A percentile compares a stretch with the other conserved stretches of the same genome.
phyloP scores from a whole-genome alignment of 495 filamentous ascomycete species.

The Neurospora discreta region DNA sequence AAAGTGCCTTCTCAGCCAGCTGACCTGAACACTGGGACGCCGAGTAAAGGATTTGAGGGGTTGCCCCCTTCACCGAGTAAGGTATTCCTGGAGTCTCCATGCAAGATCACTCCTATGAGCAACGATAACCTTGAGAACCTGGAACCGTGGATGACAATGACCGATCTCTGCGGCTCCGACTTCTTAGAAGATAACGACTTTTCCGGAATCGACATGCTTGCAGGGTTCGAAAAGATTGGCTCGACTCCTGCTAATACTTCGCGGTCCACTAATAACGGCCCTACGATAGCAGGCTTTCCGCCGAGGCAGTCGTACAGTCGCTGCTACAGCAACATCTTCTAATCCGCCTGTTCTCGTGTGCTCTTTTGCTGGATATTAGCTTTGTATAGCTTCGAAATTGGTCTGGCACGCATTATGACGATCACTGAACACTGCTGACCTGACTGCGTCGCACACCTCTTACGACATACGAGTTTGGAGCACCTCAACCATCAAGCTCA shows the following conservation, averaged over 20 bases:
- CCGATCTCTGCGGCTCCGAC: slow-evolving; percentile 43
- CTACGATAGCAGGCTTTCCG: slow-evolving; percentile 23
- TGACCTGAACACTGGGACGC: slow-evolving; percentile 36
- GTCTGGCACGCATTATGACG: not conserved
- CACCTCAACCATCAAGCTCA: not conserved
- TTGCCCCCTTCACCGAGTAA: slow-evolving; percentile 34
- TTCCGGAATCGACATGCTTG: slow-evolving; percentile 69
- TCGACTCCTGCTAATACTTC: slow-evolving; percentile 25
- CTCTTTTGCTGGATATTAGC: not conserved
- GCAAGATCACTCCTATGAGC: slow-evolving; percentile 26
- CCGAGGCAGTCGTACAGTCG: slow-evolving; percentile 14
- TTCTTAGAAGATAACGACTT: slow-evolving; percentile 52
- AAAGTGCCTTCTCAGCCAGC: slow-evolving; percentile 30
- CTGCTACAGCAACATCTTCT: slow-evolving; percentile 34
- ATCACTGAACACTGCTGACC: not conserved
- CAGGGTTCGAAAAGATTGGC: slow-evolving; percentile 86
- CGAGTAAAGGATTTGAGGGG: slow-evolving; percentile 43
- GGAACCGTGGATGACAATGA: slow-evolving; percentile 32
- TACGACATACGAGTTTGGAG: not conserved
- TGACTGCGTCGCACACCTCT: not conserved
- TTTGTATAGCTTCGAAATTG: not conserved
- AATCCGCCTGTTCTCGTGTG: slow-evolving; percentile 17
- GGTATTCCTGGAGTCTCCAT: slow-evolving; percentile 46
- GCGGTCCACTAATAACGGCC: slow-evolving; percentile 15
- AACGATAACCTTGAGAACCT: slow-evolving; percentile 31